These are phyloP conservation scores for Boletellus ananiceps DNA, from an alignment of 768 basidiomycete genomes.

Conservation along the genomic window DNA sequence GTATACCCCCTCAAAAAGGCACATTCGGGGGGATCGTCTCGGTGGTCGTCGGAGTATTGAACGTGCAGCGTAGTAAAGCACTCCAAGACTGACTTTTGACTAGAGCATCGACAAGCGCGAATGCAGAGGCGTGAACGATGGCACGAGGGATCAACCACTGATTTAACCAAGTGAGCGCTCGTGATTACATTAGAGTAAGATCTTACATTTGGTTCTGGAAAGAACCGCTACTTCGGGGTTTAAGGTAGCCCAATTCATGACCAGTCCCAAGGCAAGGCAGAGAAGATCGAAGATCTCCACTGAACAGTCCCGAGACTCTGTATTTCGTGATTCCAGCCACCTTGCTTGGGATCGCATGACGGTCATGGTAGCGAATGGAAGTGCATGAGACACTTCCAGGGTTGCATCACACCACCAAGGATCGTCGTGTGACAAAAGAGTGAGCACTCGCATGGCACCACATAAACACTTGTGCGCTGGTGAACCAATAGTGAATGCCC, in stretches of 20 bases:
- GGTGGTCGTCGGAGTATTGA: constrained; percentile 27
- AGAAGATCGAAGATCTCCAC: constrained; percentile 59
- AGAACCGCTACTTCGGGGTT: constrained; percentile 44
- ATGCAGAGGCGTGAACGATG: constrained; percentile 45
- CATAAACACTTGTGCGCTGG: constrained; percentile 49
- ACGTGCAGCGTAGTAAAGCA: constrained; percentile 49
- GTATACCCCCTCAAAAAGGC: constrained; percentile 68
- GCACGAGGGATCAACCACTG: constrained; percentile 54
- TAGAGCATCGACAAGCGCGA: constrained; percentile 48
- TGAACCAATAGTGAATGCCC: background rate
- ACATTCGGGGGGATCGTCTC: constrained; percentile 32
- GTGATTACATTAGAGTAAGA: background rate
- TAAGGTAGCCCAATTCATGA: constrained; percentile 71
- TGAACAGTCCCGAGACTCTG: constrained; percentile 10
- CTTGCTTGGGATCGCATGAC: constrained; percentile 38
- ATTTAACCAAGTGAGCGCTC: background rate
- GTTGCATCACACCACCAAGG: constrained; percentile 51
- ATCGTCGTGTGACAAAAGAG: constrained; percentile 66
- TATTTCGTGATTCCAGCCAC: constrained; percentile 14
- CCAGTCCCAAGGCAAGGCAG: constrained; percentile 68
- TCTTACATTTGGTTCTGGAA: constrained; percentile 49
- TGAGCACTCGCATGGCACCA: constrained; percentile 58
- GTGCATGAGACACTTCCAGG: constrained; percentile 40
- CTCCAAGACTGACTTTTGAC: constrained; percentile 42
- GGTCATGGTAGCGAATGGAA: constrained; percentile 46